Conservation (phyloP, 192 early-diverging fungal genomes). For the Phlyctochytrium arcticum region DNA sequence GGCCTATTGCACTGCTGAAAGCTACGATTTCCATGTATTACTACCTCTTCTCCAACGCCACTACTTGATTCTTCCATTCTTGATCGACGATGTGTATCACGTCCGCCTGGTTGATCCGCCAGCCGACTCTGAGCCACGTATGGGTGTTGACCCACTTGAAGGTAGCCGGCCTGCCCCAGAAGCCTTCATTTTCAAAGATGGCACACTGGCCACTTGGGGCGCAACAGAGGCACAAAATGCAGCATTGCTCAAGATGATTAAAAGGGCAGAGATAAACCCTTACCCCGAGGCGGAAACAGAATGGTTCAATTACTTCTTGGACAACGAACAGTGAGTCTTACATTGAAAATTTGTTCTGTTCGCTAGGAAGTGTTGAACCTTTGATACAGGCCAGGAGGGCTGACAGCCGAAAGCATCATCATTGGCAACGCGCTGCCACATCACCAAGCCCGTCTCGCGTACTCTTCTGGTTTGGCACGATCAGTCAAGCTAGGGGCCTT, state of each 20-base stretch:
- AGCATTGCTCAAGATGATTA: slow-evolving; percentile 36
- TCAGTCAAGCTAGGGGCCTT: slow-evolving; percentile 51
- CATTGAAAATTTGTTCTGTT: neutral
- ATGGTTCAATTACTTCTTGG: slow-evolving; percentile 46
- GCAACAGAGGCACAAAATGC: slow-evolving; percentile 34
- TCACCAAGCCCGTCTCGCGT: slow-evolving; percentile 49
- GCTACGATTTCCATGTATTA: slow-evolving; percentile 44
- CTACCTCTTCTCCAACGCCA: slow-evolving; percentile 38
- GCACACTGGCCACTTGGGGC: slow-evolving; percentile 60
- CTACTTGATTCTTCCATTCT: slow-evolving; percentile 43
- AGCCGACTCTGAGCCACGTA: neutral
- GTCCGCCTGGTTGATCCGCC: slow-evolving; percentile 24
- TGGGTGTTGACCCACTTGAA: neutral
- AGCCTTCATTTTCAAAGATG: slow-evolving; percentile 49
- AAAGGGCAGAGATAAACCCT: slow-evolving; percentile 37
- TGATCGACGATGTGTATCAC: slow-evolving; percentile 57
- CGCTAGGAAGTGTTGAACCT: neutral
- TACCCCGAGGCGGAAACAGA: slow-evolving; percentile 44
- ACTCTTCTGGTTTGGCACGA: slow-evolving; percentile 54
- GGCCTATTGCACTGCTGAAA: slow-evolving; percentile 52
- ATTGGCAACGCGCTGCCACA: slow-evolving; percentile 43
- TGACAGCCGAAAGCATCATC: slow-evolving; percentile 46
- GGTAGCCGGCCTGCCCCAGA: too few species aligned
- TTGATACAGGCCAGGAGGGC: slow-evolving; percentile 31
- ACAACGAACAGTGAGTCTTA: slow-evolving; percentile 36